These are phyloP conservation scores for Cladorrhinum sp. DNA, from an alignment of 2,329 filamentous ascomycete genomes.

Conservation along the genomic window DNA sequence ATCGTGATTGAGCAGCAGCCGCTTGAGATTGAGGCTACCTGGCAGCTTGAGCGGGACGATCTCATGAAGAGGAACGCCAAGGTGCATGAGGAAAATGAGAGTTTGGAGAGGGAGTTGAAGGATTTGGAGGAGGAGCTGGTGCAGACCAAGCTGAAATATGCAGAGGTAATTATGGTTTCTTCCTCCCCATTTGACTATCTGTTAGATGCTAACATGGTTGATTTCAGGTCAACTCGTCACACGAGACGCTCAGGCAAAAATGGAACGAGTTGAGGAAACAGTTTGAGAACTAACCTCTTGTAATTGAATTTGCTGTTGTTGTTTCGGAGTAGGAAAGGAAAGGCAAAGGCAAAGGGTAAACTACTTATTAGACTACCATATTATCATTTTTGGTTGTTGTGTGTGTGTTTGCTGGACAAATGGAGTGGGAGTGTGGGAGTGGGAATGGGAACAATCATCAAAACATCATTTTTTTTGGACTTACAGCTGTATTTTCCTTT, in stretches of 20 bases:
- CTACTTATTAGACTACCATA: background rate
- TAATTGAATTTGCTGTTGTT: no score
- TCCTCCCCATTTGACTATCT: background rate
- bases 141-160: slow-evolving; percentile 89
- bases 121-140: slow-evolving; percentile 93
- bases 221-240: slow-evolving; percentile 55
- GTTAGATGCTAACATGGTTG: background rate
- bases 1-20: slow-evolving; percentile 87
- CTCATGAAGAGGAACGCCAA: slow-evolving; percentile 90
- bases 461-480: background rate
- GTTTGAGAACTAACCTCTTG: slow-evolving; percentile 46
- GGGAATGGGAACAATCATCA: background rate
- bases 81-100: slow-evolving; percentile 89
- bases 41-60: slow-evolving; percentile 82
- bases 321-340: background rate
- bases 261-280: slow-evolving; percentile 70
- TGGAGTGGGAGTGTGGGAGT: background rate
- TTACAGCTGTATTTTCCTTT: background rate
- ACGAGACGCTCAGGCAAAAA: slow-evolving; percentile 71
- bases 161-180: slow-evolving; percentile 71
- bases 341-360: background rate
- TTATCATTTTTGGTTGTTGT: background rate
- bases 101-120: slow-evolving; percentile 81
- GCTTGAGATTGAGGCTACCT: slow-evolving; percentile 75
- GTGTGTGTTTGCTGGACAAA: background rate